Evolutionary conservation across 371 early-diverging fungal species (phyloP).

Genomic region (Mortierella sp.): DNA sequence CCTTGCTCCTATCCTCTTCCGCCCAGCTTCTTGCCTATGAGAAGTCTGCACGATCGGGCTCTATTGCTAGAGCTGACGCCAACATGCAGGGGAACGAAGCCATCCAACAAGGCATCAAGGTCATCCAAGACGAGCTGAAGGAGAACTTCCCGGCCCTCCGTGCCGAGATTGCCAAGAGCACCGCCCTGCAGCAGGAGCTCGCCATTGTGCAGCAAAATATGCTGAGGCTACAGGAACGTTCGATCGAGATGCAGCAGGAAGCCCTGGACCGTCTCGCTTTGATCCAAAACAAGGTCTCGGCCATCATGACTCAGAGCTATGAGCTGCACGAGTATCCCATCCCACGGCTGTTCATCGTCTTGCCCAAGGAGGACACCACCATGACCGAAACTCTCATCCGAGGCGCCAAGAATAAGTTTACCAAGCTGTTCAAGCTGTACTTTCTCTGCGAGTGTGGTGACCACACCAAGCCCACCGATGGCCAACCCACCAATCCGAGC

Average conservation of each 20-base stretch:
- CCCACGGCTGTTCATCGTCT: slow-evolving; percentile 20
- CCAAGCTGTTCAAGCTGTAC: slow-evolving; percentile 9
- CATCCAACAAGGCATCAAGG: too few relatives aligned
- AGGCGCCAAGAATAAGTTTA: neutral
- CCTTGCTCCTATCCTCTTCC: too few relatives aligned
- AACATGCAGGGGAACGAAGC: too few relatives aligned
- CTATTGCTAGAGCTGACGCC: too few relatives aligned
- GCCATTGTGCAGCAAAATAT: too few relatives aligned
- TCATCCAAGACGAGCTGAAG: too few relatives aligned
- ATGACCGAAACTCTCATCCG: neutral
- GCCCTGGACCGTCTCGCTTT: neutral
- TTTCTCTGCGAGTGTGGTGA: slow-evolving; percentile 30
- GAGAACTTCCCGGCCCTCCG: too few relatives aligned
- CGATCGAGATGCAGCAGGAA: slow-evolving; percentile 10
- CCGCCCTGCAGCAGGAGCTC: neutral
- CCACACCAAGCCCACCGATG: slow-evolving; percentile 7
- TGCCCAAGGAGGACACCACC: neutral
- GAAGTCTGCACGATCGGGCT: too few relatives aligned
- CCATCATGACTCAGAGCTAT: slow-evolving; percentile 10
- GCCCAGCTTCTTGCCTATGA: too few relatives aligned
- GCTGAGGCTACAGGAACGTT: neutral
- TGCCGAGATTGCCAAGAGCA: too few relatives aligned
- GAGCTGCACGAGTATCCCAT: slow-evolving; percentile 27
- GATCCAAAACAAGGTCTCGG: slow-evolving; percentile 9
- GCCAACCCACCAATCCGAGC: neutral